Evolutionary conservation across 2,329 filamentous ascomycete species (phyloP), one percentile per base, ranked within the genome.

Genomic region (Fusarium devonianum): DNA sequence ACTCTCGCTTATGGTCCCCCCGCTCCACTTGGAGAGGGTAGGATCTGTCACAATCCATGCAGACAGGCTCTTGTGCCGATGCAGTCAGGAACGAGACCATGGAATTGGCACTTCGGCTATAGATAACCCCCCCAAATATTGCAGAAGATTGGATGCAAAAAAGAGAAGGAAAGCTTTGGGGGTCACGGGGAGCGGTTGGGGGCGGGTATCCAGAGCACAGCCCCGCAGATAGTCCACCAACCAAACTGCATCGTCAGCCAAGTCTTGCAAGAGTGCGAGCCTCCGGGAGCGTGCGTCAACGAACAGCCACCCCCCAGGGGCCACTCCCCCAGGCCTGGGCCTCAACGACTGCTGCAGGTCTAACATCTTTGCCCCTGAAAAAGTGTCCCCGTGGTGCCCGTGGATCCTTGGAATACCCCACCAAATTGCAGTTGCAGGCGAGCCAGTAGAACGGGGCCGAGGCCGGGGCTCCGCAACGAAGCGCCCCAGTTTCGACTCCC

Each of bases 141-240:
- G 32, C 58, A 58, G 46, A 57, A 54, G 46, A 54, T 37, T 40
- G 48, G 33, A 19, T 36, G 30, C n/a, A 18, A 41, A 47, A 21
- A 19, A 25, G 21, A n/a, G 32, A 36, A 13, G 18, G 51, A 53
- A 47, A 22, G 21, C 41, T 64, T 63, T 62, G 59, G 62, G 55
- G 59, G 49, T 22, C 23, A 22, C 32, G 16, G 22, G 5, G n/a
- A 18, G 12, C 26, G 17, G 29, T 63, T 63, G 60, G 62, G 60
- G 60, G 60, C 43, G 46, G 53, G 45, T 56, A 59, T 42, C 17
- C 16, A 17, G 17, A 22, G 39, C 42, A 38, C 13, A 34, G 47
- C 34, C 57, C 54, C 54, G 47, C 50, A 62, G 47, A 63, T 56
- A 54, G 46, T 63, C 57, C 62, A 63, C 55, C 60, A 58, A 62